A percentile compares a stretch with the other conserved stretches of the same genome.
These are phyloP conservation scores for Termitomyces sp. DNA, from an alignment of 1,284 basidiomycete genomes.

Conservation along the genomic window DNA sequence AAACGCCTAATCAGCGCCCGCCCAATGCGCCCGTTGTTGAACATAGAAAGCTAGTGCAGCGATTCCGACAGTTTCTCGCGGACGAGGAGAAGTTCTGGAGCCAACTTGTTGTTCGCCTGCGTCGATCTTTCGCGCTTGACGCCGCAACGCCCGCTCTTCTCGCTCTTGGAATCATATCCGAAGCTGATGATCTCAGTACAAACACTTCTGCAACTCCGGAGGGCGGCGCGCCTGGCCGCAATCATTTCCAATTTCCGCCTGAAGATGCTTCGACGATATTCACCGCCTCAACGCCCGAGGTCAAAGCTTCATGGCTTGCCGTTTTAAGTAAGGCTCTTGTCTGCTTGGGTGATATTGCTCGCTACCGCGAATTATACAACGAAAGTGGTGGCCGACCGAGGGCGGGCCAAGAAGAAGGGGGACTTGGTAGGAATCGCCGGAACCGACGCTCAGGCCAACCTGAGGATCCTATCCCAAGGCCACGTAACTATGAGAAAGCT, in stretches of 20 bases:
- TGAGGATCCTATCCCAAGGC: conserved; percentile 39
- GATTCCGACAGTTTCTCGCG: conserved; percentile 81
- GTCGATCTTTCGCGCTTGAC: conserved; percentile 59
- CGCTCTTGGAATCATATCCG: conserved; percentile 48
- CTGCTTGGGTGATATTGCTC: conserved; percentile 89
- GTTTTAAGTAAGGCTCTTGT: conserved; percentile 86
- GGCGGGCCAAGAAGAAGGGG: conserved; percentile 57
- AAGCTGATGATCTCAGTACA: conserved; percentile 27
- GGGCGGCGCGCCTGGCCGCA: conserved; percentile 30
- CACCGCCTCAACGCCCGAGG: conserved; percentile 39
- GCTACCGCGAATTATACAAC: conserved; percentile 89
- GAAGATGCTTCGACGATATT: conserved; percentile 37
- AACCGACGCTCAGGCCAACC: conserved; percentile 40
- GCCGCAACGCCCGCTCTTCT: conserved; percentile 55
- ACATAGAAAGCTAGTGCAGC: conserved; percentile 78
- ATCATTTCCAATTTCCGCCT: conserved; percentile 54
- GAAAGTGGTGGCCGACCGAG: conserved; percentile 62
- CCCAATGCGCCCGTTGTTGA: conserved; percentile 61
- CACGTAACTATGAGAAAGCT: conserved; percentile 71
- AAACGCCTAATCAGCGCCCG: conserved; percentile 31
- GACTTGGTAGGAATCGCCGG: conserved; percentile 35
- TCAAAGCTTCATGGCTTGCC: conserved; percentile 58
- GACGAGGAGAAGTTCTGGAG: conserved; percentile 89
- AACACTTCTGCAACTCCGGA: conserved; percentile 5
- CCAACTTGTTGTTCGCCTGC: conserved; percentile 67